These are phyloP conservation scores for Penicillium sp. DNA, from an alignment of 2,329 filamentous ascomycete genomes.

Conservation along the genomic window DNA sequence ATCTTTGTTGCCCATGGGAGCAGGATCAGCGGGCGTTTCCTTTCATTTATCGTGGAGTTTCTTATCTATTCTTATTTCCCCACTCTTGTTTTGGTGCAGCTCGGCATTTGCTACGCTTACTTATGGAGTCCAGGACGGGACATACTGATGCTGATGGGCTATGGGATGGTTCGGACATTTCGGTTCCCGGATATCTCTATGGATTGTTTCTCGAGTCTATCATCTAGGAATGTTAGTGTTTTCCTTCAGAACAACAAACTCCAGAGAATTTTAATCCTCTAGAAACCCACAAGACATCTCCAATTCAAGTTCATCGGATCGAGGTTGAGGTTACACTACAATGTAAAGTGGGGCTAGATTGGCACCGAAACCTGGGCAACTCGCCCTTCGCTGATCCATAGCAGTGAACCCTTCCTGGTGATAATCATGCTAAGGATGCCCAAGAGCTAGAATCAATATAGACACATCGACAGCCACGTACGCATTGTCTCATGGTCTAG, in stretches of 20 bases:
- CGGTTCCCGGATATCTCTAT: not conserved
- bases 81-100: slow-evolving; percentile 6
- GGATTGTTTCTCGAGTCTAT: not conserved
- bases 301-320: too few species aligned
- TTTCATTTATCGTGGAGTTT: slow-evolving; percentile 24
- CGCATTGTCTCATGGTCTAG: too few species aligned
- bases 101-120: slow-evolving; percentile 15
- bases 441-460: too few species aligned
- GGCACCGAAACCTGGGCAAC: too few species aligned
- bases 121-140: slow-evolving; percentile 18
- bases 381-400: too few species aligned
- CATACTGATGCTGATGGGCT: slow-evolving; percentile 7
- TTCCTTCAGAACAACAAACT: not conserved
- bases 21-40: slow-evolving; percentile 32
- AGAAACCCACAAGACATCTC: too few species aligned
- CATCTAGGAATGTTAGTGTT: not conserved
- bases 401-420: too few species aligned
- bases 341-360: too few species aligned
- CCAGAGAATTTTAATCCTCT: not conserved
- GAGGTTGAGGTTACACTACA: too few species aligned
- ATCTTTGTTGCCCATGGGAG: slow-evolving; percentile 20
- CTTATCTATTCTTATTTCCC: not conserved
- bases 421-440: too few species aligned
- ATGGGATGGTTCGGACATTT: slow-evolving; percentile 1
- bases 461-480: too few species aligned